A percentile compares a stretch with the other conserved stretches of the same genome.
Evolutionary conservation across 129 eudicot species (phyloP).

Genomic region (Kitagawia praeruptora): DNA sequence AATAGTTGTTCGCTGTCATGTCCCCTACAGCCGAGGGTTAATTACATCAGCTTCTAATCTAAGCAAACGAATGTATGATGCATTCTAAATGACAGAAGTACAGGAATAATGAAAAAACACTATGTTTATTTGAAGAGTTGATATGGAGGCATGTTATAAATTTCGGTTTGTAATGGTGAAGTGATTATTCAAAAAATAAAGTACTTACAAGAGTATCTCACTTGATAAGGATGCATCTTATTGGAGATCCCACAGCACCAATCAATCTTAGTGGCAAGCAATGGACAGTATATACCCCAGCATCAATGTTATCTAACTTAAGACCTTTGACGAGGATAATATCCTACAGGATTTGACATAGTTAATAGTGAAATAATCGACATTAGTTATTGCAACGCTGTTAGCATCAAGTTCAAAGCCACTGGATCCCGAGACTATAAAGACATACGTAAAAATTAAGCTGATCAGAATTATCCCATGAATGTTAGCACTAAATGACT

Average conservation of each 20-base stretch:
- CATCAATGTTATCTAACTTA: conserved; percentile 47
- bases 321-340: conserved; percentile 75
- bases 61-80: no score
- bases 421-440: not conserved
- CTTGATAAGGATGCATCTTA: conserved; percentile 69
- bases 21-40: no score
- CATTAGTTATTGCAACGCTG: not conserved
- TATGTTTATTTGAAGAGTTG: no score
- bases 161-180: no score
- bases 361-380: not conserved
- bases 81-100: no score
- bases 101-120: no score
- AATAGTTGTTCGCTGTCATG: no score
- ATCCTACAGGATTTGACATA: conserved; percentile 29
- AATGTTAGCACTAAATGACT: not conserved
- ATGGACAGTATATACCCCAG: conserved; percentile 64
- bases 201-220: not conserved
- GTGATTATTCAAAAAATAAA: no score
- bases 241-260: conserved; percentile 86
- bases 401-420: not conserved
- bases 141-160: no score
- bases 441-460: not conserved
- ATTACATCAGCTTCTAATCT: no score
- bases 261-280: conserved; percentile 67
- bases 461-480: no score